These are phyloP conservation scores for Tetraselmis striata DNA, from an alignment of 139 green algal species.

Conservation along the genomic window DNA sequence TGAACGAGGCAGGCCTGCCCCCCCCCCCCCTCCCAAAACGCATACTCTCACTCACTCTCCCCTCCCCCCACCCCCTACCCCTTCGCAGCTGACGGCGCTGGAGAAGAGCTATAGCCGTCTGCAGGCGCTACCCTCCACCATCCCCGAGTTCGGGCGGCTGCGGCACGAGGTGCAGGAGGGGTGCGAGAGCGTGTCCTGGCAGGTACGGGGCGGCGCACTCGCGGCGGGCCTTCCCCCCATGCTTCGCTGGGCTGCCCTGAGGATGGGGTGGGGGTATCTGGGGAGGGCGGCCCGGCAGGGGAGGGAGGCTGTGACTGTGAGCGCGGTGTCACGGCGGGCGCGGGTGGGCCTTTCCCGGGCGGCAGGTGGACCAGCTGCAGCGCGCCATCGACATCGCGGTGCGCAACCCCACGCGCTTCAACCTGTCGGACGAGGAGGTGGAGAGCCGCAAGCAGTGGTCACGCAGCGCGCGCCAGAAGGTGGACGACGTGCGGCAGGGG, in stretches of 20 bases:
- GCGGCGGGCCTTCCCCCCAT: too few relatives aligned
- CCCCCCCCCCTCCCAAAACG: not conserved
- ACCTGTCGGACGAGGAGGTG: slow-evolving; percentile 2
- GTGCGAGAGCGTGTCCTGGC: not conserved
- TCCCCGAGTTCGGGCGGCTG: not conserved
- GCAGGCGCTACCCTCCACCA: not conserved
- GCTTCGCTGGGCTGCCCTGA: too few relatives aligned
- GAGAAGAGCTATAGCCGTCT: not conserved
- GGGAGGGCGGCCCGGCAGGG: not conserved
- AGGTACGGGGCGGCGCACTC: not conserved
- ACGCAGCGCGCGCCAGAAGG: not conserved
- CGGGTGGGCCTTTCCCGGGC: too few relatives aligned
- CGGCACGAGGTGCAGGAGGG: not conserved
- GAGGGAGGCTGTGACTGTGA: not conserved
- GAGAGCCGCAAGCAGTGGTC: slow-evolving; percentile 6
- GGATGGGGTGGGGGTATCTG: not conserved
- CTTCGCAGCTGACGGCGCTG: not conserved
- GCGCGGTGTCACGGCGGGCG: not conserved
- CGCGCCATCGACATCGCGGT: slow-evolving; percentile 4
- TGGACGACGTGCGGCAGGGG: slow-evolving; percentile 5
- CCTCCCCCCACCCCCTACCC: not conserved
- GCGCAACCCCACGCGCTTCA: not conserved
- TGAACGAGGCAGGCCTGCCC: too few relatives aligned
- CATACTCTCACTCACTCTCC: too few relatives aligned
- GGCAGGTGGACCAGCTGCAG: slow-evolving; percentile 5